Evolutionary conservation across 768 basidiomycete species (phyloP).

Genomic region (Trametes cubensis): DNA sequence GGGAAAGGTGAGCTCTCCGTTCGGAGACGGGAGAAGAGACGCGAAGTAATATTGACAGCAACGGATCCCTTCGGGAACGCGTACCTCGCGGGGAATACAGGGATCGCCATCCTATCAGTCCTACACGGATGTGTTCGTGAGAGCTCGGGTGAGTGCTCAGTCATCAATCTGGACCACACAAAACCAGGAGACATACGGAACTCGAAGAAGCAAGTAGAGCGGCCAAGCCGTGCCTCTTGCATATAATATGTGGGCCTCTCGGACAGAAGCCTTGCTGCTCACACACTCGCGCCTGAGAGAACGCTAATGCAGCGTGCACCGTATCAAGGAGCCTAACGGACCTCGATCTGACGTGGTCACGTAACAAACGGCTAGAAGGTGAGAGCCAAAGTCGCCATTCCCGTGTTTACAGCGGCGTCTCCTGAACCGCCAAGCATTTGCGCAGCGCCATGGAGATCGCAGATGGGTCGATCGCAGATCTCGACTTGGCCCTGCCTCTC

Average conservation of each 20-base stretch:
- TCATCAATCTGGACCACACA: neutral
- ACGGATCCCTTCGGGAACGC: conserved; percentile 13
- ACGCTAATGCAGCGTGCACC: neutral
- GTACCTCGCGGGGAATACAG: neutral
- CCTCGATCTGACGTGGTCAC: neutral
- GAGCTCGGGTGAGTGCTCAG: neutral
- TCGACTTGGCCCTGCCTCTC: neutral
- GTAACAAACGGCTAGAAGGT: conserved; percentile 1
- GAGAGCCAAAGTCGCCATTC: neutral
- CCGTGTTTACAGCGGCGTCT: conserved; percentile 6
- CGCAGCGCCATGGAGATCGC: conserved; percentile 7
- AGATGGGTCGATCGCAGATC: conserved; percentile 18
- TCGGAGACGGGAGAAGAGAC: conserved; percentile 1
- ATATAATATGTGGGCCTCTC: neutral
- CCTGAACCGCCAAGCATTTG: conserved; percentile 6
- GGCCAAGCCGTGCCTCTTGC: neutral
- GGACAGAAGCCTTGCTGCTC: too few species aligned
- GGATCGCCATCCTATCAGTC: neutral
- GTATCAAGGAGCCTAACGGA: neutral
- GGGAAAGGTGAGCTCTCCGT: neutral
- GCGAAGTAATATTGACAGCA: conserved; percentile 7
- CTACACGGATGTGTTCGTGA: conserved; percentile 8
- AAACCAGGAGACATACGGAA: neutral
- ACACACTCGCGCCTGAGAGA: too few species aligned
- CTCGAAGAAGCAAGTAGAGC: neutral